These are phyloP conservation scores for Hevea brasiliensis DNA, from an alignment of 345 rosid species.

Conservation along the genomic window DNA sequence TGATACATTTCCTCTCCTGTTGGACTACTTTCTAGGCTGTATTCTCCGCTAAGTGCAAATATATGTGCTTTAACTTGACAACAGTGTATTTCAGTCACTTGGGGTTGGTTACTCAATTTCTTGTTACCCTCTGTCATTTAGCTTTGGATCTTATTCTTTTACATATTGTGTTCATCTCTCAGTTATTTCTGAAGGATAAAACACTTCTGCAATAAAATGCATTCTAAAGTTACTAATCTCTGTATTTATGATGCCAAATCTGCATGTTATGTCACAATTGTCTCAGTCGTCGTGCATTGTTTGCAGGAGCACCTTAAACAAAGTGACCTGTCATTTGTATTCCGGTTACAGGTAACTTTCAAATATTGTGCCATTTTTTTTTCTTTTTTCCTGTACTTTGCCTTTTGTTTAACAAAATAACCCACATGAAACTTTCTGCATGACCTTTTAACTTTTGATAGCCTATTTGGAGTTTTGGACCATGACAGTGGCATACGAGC, in stretches of 20 bases:
- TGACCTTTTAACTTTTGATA: too few relatives aligned
- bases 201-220: neutral
- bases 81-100: neutral
- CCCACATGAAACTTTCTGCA: neutral
- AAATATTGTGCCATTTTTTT: slow-evolving; percentile 7
- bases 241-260: neutral
- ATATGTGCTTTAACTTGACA: neutral
- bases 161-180: neutral
- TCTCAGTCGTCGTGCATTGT: slow-evolving; percentile 23
- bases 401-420: neutral
- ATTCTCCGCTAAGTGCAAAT: neutral
- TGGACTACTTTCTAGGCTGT: neutral
- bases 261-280: neutral
- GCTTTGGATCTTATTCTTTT: slow-evolving; percentile 2
- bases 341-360: slow-evolving; percentile 76
- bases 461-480: too few relatives aligned
- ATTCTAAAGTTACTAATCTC: neutral
- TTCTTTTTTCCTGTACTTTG: too few relatives aligned
- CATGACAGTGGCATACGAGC: too few relatives aligned
- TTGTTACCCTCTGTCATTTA: neutral
- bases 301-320: slow-evolving; percentile 90
- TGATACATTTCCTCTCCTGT: neutral
- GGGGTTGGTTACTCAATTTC: neutral
- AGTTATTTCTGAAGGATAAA: neutral
- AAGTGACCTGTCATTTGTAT: slow-evolving; percentile 87